Evolutionary conservation across 768 basidiomycete genomes (phyloP).

Genomic region (Termitomyces eurrhizus): DNA sequence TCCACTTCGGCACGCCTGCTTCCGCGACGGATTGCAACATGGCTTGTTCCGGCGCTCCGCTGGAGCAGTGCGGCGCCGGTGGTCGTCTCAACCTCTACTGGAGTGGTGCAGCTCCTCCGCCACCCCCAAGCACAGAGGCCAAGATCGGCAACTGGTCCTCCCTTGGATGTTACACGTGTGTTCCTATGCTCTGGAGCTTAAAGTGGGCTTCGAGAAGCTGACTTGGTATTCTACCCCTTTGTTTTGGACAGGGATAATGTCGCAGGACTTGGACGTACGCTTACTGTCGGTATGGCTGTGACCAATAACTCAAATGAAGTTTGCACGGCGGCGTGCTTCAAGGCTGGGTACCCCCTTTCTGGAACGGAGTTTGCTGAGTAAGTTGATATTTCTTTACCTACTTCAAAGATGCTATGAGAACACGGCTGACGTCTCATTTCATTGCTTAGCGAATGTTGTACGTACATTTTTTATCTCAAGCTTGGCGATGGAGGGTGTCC

Average conservation of each 20-base stretch:
- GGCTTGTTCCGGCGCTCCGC: constrained; percentile 55
- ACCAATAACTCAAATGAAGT: constrained; percentile 45
- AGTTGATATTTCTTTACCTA: constrained; percentile 26
- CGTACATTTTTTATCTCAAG: constrained; percentile 21
- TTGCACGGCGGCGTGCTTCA: constrained; percentile 61
- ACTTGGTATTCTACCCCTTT: constrained; percentile 33
- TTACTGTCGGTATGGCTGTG: constrained; percentile 32
- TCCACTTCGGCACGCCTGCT: constrained; percentile 42
- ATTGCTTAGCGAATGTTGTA: constrained; percentile 51
- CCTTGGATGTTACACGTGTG: constrained; percentile 73
- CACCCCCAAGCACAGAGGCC: constrained; percentile 48
- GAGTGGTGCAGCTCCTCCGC: constrained; percentile 55
- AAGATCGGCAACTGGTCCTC: constrained; percentile 62
- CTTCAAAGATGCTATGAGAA: background rate
- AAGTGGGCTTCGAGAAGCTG: constrained; percentile 29
- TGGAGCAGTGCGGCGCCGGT: constrained; percentile 59
- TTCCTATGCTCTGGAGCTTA: constrained; percentile 12
- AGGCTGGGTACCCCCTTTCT: constrained; percentile 37
- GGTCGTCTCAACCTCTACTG: constrained; percentile 59
- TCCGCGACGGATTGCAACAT: constrained; percentile 53
- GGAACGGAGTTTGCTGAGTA: constrained; percentile 37
- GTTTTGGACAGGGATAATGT: constrained; percentile 37
- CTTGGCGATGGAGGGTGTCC: background rate
- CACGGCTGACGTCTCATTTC: constrained; percentile 22
- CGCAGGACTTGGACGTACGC: constrained; percentile 36